Evolutionary conservation across 371 early-diverging fungal species (phyloP), one percentile per base, ranked within the genome.

Genomic region (Saksenaea oblongispora): DNA sequence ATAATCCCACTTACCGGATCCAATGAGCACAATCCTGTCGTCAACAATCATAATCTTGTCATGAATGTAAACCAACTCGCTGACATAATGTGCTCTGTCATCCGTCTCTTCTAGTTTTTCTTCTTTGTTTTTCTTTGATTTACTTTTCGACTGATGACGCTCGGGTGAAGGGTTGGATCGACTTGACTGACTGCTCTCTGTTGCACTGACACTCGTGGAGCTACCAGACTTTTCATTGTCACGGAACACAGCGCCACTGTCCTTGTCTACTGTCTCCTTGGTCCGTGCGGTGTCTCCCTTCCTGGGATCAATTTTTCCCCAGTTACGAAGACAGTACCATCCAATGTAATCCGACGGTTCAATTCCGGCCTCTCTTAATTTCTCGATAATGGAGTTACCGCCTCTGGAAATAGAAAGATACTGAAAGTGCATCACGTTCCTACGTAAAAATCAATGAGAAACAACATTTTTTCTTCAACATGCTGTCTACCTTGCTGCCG

Each of bases 41-140:
- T 97, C 98, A 0, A 94, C 90, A 72, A 97, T 95, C 85, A 96
- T 80, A 28, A 96, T 71, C 70, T 97, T 97, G 67, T 91, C 89
- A 76, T 97, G 98, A 39, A 96, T 88, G 72, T 97, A 96, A 34
- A 96, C 79, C 66, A 91, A 84, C 71, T 97, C 96, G 14, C 93
- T 91, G 0, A 93, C 90, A 69, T 85, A 85, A 57, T 79, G 71
- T 7, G 75, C 66, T 26, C 72, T 63, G 58, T 63, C 67, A 58
- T 78, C 74, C 9, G 63, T 65, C 15, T 26, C 42, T 24, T 64
- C 58, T 17, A 44, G 42, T 22, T 56, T 13, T 42, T 37, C 24
- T 28, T 60, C 42, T 22, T 26, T 59, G 26, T 28, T 27, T 4
- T 42, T 59, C 42, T 39, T 59, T 22, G 24, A 26, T 8, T 26